Base-by-base conservation (phyloP, 2,329 filamentous ascomycete species). In the Hypoxylon sp. region DNA sequence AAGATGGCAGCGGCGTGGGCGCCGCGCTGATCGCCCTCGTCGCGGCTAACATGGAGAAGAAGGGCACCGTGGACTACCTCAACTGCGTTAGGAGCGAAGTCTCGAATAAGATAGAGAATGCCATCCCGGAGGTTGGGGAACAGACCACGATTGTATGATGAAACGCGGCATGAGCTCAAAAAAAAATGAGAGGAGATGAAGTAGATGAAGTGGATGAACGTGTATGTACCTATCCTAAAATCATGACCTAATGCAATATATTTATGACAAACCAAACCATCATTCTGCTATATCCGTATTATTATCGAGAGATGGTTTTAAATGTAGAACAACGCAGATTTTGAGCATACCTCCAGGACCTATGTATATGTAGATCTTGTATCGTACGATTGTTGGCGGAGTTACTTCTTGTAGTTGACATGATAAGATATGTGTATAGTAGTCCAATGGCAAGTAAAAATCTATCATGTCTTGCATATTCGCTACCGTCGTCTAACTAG, bases 1-100 rank as follows among this genome's bases (percentile, higher is more conserved):
- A 97, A 85, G 96, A 99, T 78, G 96, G 96, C 51, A 96, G 92
- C 70, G 96, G 93, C 69, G 93, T 97, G n/a, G 96, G 96, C 58
- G 96, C 96, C 2, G 96, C 96, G 43, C 83, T 99, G 74, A 98
- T 98, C 80, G 96, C 96, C 56, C 87, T 98, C 55, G 92, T 98
- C 28, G 95, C 95, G 1, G 91, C 92, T 1, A 83, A 86, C 75
- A 89, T 86, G 83, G 86, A 89, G 79, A 85, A 86, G 80, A 77
- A 77, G 65, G 62, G 60, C 32, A 57, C 72, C 14, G 55, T 75
- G 2, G 83, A 86, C 60, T 81, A 81, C 70, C 69, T 85, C 55
- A 75, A 75, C 43, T 78, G 82, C 64, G 67, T 86, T 52, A 79
- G 81, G 64, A 76, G 78, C 34, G 80, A 81, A 17, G 77, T 80